phyloP scores from a whole-genome alignment of 192 early-diverging fungal species.

The Backusella parvicylindrica region DNA sequence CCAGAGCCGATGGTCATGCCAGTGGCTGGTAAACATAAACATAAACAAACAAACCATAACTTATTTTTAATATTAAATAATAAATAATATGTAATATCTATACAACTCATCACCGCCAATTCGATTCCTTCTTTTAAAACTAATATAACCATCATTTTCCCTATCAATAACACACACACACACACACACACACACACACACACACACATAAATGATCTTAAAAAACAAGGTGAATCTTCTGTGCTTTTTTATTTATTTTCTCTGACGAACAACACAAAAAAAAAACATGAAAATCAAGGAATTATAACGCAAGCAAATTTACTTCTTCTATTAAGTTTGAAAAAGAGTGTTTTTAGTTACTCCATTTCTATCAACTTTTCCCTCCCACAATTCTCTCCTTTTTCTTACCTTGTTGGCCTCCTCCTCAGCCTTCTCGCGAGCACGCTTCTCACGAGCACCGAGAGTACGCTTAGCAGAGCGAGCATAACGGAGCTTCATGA shows the following conservation, averaged over 20 bases:
- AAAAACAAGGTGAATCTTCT: background rate
- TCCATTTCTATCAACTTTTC: too few species aligned
- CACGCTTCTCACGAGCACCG: slow-evolving; percentile 77
- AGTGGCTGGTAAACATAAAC: slow-evolving; percentile 37
- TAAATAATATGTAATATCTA: background rate
- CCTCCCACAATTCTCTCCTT: slow-evolving; percentile 23
- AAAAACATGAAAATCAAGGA: background rate
- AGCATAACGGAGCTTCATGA: slow-evolving; percentile 74
- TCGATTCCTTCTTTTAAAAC: background rate
- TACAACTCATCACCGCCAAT: background rate
- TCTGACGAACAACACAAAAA: background rate
- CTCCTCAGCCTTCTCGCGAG: slow-evolving; percentile 78
- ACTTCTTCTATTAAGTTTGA: slow-evolving; percentile 6
- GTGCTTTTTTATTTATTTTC: background rate
- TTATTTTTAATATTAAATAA: background rate
- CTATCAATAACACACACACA: too few species aligned
- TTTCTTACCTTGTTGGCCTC: slow-evolving; percentile 75
- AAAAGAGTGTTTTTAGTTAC: background rate
- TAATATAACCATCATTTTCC: too few species aligned
- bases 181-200: background rate
- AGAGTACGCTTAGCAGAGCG: slow-evolving; percentile 71
- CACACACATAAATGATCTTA: background rate
- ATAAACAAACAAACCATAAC: background rate
- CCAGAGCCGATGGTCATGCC: slow-evolving; percentile 58
- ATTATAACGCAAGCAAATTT: background rate